A percentile compares a stretch with the other conserved stretches of the same genome.
phyloP scores from a whole-genome alignment of 2,329 filamentous ascomycete genomes.

The Colletotrichum incanum region DNA sequence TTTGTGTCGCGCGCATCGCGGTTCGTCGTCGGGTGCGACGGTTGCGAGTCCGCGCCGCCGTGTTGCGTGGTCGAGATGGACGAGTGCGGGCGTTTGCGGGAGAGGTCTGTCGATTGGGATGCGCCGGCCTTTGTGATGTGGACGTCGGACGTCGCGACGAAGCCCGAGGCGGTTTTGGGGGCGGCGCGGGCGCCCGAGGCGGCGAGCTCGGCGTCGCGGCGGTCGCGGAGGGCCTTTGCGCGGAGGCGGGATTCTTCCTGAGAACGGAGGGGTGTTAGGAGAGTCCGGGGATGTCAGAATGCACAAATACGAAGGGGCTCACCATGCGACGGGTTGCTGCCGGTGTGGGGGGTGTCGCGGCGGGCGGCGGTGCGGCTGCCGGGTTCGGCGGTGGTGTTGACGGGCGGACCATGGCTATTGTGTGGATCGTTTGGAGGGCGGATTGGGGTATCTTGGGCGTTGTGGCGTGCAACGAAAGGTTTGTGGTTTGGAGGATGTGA shows the following conservation, averaged over 20 bases:
- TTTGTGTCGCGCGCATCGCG: conserved; percentile 76
- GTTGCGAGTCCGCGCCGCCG: conserved; percentile 10
- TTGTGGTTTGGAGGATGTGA: neutral
- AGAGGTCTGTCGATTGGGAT: conserved; percentile 54
- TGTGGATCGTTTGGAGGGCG: neutral
- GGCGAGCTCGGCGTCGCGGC: conserved; percentile 76
- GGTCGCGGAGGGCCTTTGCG: conserved; percentile 88
- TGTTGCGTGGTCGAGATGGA: conserved; percentile 65
- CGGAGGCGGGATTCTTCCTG: conserved; percentile 90
- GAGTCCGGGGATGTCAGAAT: conserved; percentile 1
- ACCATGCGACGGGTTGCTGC: conserved; percentile 71
- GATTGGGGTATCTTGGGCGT: neutral
- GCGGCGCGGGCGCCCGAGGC: conserved; percentile 60
- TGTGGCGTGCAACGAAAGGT: neutral
- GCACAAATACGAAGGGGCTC: conserved; percentile 46
- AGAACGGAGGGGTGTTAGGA: conserved; percentile 17
- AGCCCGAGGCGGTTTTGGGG: conserved; percentile 74
- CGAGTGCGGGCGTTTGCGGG: conserved; percentile 79
- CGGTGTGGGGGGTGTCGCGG: conserved; percentile 66
- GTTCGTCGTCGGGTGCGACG: conserved; percentile 67
- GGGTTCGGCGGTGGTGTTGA: conserved; percentile 61
- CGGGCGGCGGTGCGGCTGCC: conserved; percentile 49
- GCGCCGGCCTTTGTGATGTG: conserved; percentile 61
- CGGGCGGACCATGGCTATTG: conserved; percentile 61
- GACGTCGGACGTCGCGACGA: conserved; percentile 78